phyloP scores from a whole-genome alignment of 495 filamentous ascomycete genomes.

The Sordaria brevicollis region DNA sequence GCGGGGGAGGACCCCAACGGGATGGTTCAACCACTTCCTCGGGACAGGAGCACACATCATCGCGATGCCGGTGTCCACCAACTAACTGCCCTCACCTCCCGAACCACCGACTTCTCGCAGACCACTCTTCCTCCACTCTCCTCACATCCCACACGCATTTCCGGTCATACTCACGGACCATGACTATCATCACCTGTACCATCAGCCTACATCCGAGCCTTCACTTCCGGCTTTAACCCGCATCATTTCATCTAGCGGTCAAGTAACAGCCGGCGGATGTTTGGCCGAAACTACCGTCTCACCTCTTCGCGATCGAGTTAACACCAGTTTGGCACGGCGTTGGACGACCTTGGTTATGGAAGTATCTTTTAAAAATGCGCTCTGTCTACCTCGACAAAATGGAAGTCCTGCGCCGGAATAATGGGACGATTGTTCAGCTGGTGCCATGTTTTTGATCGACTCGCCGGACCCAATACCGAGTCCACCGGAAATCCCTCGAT shows the following conservation, averaged over 20 bases:
- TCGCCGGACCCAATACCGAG: background rate
- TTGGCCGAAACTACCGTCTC: background rate
- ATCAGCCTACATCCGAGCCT: background rate
- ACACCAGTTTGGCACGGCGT: background rate
- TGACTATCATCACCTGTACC: background rate
- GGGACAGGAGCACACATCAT: slow-evolving; percentile 10
- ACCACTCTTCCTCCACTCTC: background rate
- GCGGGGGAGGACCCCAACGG: slow-evolving; percentile 9
- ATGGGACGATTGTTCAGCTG: background rate
- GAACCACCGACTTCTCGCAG: background rate
- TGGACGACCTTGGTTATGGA: background rate
- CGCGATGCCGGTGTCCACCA: background rate
- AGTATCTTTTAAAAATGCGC: background rate
- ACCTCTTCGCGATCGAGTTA: background rate
- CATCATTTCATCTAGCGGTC: background rate
- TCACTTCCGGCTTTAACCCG: background rate
- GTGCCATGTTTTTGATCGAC: background rate
- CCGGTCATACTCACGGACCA: background rate
- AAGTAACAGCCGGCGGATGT: background rate
- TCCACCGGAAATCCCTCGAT: background rate
- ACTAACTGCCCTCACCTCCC: background rate
- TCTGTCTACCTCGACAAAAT: background rate
- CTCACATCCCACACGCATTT: background rate
- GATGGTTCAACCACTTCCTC: slow-evolving; percentile 20
- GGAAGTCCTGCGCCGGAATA: background rate